Percentiles rank a stretch among this genome's conserved stretches.
These are phyloP conservation scores for Huntiella savannae DNA, from an alignment of 2,329 filamentous ascomycete species.

Conservation along the genomic window DNA sequence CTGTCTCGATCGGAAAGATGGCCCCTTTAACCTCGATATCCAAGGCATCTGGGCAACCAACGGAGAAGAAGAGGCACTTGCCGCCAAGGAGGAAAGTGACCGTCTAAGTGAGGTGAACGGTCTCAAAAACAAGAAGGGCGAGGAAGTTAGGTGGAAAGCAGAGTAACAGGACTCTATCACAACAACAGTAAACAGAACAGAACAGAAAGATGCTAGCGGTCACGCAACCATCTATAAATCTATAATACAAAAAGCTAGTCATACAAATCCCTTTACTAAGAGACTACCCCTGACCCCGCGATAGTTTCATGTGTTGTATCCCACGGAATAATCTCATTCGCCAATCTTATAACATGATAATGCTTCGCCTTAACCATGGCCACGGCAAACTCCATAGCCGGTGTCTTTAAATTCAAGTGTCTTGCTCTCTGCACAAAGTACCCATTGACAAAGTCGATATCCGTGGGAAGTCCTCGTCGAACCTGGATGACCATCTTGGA, in stretches of 20 bases:
- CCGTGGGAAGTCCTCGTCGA: conserved; percentile 41
- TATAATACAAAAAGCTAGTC: neutral
- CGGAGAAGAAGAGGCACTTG: conserved; percentile 6
- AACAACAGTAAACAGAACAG: conserved; percentile 7
- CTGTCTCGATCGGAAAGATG: conserved; percentile 72
- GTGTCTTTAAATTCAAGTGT: conserved; percentile 51
- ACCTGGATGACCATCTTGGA: conserved; percentile 53
- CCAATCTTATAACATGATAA: conserved; percentile 17
- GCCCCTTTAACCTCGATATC: conserved; percentile 72
- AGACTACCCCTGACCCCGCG: neutral
- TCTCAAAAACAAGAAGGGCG: conserved; percentile 10
- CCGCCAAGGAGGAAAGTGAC: neutral
- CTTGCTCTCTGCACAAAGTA: conserved; percentile 62
- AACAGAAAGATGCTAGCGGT: neutral
- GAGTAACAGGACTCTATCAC: conserved; percentile 1
- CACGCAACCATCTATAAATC: neutral
- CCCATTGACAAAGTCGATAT: conserved; percentile 73
- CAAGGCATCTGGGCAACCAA: conserved; percentile 87
- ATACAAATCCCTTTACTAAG: no score
- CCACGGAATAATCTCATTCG: conserved; percentile 17
- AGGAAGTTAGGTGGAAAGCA: conserved; percentile 11
- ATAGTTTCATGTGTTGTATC: neutral
- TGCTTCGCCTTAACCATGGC: conserved; percentile 55
- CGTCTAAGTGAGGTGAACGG: neutral
- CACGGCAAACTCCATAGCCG: conserved; percentile 54